These are phyloP conservation scores for Cladorrhinum sp. DNA, from an alignment of 2,329 filamentous ascomycete genomes.

Conservation along the genomic window DNA sequence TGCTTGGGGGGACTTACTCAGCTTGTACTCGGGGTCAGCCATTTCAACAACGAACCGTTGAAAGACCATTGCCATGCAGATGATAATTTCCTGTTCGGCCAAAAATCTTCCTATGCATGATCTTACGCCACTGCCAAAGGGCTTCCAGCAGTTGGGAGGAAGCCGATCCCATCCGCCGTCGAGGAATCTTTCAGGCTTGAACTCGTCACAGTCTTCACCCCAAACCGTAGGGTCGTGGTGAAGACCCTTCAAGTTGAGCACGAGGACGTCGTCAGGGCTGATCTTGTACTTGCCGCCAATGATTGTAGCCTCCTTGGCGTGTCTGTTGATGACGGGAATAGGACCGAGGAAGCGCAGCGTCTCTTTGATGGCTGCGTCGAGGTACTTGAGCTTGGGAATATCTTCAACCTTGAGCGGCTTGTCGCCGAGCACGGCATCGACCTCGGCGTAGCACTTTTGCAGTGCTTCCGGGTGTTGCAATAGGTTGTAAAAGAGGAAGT, in stretches of 20 bases:
- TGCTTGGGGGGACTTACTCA: slow-evolving; percentile 23
- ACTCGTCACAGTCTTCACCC: slow-evolving; percentile 21
- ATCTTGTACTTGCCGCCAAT: slow-evolving; percentile 21
- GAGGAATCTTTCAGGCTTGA: slow-evolving; percentile 22
- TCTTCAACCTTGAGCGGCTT: slow-evolving; percentile 15
- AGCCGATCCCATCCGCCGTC: slow-evolving; percentile 19
- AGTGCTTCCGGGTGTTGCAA: slow-evolving; percentile 18
- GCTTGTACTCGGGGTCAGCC: slow-evolving; percentile 41
- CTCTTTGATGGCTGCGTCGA: slow-evolving; percentile 21
- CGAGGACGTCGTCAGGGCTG: slow-evolving; percentile 13
- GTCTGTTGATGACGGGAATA: slow-evolving; percentile 15
- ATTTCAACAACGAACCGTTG: slow-evolving; percentile 43
- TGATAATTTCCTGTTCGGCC: slow-evolving; percentile 43
- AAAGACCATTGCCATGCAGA: slow-evolving; percentile 41
- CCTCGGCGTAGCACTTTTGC: slow-evolving; percentile 19
- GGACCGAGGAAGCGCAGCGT: slow-evolving; percentile 19
- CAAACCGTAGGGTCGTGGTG: slow-evolving; percentile 20
- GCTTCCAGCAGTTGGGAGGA: slow-evolving; percentile 37
- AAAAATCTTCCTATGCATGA: slow-evolving; percentile 43
- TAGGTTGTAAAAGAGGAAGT: slow-evolving; percentile 20
- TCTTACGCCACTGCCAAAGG: slow-evolving; percentile 43
- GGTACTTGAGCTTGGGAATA: slow-evolving; percentile 18
- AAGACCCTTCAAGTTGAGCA: slow-evolving; percentile 17
- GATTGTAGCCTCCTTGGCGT: slow-evolving; percentile 14
- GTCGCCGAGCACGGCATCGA: slow-evolving; percentile 20